These are phyloP conservation scores for Talaromyces trachyspermus DNA, from an alignment of 495 filamentous ascomycete species.

Conservation along the genomic window DNA sequence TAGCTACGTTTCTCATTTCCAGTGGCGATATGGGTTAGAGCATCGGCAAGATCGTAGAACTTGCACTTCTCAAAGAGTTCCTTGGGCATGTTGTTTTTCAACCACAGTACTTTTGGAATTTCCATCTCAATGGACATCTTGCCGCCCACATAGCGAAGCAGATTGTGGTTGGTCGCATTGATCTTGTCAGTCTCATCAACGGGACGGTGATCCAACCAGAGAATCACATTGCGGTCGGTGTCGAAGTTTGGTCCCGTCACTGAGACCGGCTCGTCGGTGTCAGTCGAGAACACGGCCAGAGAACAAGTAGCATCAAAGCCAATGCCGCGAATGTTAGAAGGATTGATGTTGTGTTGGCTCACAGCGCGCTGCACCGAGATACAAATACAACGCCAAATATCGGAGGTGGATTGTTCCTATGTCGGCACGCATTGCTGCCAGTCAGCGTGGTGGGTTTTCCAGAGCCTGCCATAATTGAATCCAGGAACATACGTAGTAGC, in stretches of 20 bases:
- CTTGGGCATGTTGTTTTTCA: conserved; percentile 96
- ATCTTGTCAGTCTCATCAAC: conserved; percentile 83
- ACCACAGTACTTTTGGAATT: conserved; percentile 93
- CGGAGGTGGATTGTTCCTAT: conserved; percentile 96
- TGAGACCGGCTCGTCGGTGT: conserved; percentile 81
- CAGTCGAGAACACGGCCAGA: conserved; percentile 76
- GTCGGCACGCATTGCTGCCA: conserved; percentile 11
- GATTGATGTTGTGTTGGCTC: conserved; percentile 68
- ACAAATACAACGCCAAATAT: conserved; percentile 93
- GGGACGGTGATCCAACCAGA: conserved; percentile 91
- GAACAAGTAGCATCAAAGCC: conserved; percentile 98
- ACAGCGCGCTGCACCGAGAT: conserved; percentile 70
- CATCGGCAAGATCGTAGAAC: conserved; percentile 91
- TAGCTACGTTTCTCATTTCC: conserved; percentile 86
- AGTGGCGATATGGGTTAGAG: conserved; percentile 92
- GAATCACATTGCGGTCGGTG: conserved; percentile 80
- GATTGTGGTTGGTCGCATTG: conserved; percentile 83
- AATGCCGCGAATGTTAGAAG: conserved; percentile 68
- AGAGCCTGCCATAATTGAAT: too few species aligned
- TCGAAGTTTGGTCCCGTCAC: conserved; percentile 83
- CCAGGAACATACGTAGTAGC: conserved; percentile 66
- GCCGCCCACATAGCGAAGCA: conserved; percentile 93
- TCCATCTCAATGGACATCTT: conserved; percentile 99
- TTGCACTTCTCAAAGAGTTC: conserved; percentile 86
- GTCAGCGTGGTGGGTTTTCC: conserved; percentile 1